Base-by-base conservation (phyloP, 768 basidiomycete genomes). In the Cantharellus cinnabarinus region DNA sequence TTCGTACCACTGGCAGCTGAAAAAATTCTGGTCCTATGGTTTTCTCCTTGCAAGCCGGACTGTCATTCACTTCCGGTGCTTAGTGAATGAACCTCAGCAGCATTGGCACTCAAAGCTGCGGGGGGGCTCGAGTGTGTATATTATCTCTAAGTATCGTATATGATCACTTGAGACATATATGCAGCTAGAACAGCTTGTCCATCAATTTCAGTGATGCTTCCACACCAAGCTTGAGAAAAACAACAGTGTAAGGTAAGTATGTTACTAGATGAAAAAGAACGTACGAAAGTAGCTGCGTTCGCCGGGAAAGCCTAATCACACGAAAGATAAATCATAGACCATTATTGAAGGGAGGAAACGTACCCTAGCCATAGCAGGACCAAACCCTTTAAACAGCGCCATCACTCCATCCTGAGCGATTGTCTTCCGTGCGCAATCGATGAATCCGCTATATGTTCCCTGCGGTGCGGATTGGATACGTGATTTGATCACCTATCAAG, bases 341-440 rank as follows among this genome's bases (percentile, higher is more conserved):
- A 48, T 40, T 3, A 15, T 10, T 10, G 35, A 10, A 54, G 10
- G 35, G 7, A 54, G 7, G 53, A 53, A n/a, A 72, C 83, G 58
- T 68, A 87, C 87, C 66, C 89, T 73, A 61, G 83, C 82, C 94
- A 98, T 97, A 15, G 95, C 95, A 14, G 94, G 95, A 52, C 89
- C 93, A 68, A 99, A 89, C 5, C 95, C 95, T 71, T 86, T 98
- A 89, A 91, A 99, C 5, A 99, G 73, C 1, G 94, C 93, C 38
- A 71, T 71, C 15, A 87, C 75, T 50, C 95, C 95, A 69, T 95
- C 91, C 56, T 75, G 77, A 3, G 88, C 86, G 64, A 98, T 85
- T 4, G 90, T 87, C 73, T 98, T 95, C 58, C 84, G 75, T 42
- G 83, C 79, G 66, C 95, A 99, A 69, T 99, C 95, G 59, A 95